These are phyloP conservation scores for Fusarium solani-melongenae DNA, from an alignment of 2,329 filamentous ascomycete species.

Conservation along the genomic window DNA sequence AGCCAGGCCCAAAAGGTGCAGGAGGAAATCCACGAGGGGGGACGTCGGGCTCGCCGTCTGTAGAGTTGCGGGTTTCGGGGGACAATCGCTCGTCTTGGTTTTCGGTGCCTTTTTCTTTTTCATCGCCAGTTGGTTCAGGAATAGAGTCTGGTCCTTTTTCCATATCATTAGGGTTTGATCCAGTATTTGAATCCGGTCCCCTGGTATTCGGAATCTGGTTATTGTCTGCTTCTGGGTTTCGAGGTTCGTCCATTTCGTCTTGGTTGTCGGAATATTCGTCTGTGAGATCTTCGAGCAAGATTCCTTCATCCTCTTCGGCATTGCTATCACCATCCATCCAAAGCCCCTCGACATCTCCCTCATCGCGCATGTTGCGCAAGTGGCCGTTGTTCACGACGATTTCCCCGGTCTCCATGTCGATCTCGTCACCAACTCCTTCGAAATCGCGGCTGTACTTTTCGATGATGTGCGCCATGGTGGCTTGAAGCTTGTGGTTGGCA, in stretches of 20 bases:
- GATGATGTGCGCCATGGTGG: conserved; percentile 89
- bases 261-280: conserved; percentile 37
- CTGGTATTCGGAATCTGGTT: not conserved
- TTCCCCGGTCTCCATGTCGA: conserved; percentile 83
- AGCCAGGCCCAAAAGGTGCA: not conserved
- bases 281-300: conserved; percentile 47
- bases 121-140: not conserved
- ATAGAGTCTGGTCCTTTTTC: not conserved
- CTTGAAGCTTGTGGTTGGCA: conserved; percentile 79
- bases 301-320: conserved; percentile 51
- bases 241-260: conserved; percentile 17
- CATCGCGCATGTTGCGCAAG: conserved; percentile 69
- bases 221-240: conserved; percentile 9
- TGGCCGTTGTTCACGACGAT: conserved; percentile 95
- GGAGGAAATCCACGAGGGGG: not conserved
- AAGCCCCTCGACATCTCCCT: conserved; percentile 58
- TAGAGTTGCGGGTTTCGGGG: not conserved
- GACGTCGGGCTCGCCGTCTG: not conserved
- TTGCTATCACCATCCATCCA: conserved; percentile 44
- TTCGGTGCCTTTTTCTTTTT: not conserved
- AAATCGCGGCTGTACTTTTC: conserved; percentile 89
- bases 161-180: not conserved
- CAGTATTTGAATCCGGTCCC: not conserved
- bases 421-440: conserved; percentile 85
- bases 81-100: not conserved